Percentiles rank a stretch among this genome's conserved stretches.
Evolutionary conservation across 805 yeast species (phyloP).

Genomic region (Myxozyma vanderwaltii): DNA sequence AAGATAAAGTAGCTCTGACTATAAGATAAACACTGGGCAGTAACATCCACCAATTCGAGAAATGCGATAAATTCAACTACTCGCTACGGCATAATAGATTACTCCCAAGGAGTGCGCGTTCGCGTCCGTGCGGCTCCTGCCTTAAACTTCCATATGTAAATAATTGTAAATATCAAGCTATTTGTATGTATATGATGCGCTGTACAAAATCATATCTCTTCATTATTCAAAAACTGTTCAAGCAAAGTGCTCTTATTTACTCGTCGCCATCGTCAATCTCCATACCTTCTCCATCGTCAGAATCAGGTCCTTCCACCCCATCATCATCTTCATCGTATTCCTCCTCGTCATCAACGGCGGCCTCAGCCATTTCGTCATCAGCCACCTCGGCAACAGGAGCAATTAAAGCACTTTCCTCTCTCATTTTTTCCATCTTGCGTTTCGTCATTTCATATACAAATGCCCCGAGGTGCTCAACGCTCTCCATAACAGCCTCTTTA

Average conservation of each 20-base stretch:
- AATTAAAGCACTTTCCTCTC: constrained; percentile 1
- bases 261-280: constrained; percentile 9
- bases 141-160: too few relatives aligned
- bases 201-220: too few relatives aligned
- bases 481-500: constrained; percentile 37
- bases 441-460: constrained; percentile 44
- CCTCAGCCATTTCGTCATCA: constrained; percentile 9
- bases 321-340: not conserved
- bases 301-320: constrained; percentile 2
- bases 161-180: too few relatives aligned
- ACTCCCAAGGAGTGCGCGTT: too few relatives aligned
- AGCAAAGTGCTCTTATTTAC: not conserved
- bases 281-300: not conserved
- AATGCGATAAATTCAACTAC: too few relatives aligned
- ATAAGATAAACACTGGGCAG: too few relatives aligned
- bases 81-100: too few relatives aligned
- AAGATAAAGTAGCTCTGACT: too few relatives aligned
- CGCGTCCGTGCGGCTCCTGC: too few relatives aligned
- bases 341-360: constrained; percentile 5
- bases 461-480: constrained; percentile 41
- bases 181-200: too few relatives aligned
- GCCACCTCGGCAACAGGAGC: not conserved
- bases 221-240: too few relatives aligned
- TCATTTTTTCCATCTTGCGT: constrained; percentile 22
- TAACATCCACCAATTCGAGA: too few relatives aligned